Evolutionary conservation across 148 eudicot species (phyloP), one percentile per base, ranked within the genome.

Genomic region (Heliosperma pusillum): DNA sequence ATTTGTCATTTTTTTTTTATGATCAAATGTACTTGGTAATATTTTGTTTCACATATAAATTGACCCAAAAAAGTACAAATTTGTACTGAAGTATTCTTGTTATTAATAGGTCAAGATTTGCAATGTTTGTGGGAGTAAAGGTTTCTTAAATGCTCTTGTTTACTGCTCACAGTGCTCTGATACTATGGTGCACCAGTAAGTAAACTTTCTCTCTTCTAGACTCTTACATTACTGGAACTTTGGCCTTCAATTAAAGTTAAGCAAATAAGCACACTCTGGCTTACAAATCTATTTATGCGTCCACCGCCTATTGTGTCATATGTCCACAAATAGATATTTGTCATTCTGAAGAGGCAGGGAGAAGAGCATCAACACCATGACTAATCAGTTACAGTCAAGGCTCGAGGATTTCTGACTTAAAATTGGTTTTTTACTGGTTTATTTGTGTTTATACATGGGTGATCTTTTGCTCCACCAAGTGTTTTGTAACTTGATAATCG

Each of bases 181-280:
- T 47, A 65, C 50, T 50, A 29, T n/a, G 53, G 71, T 50, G 47
- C 77, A 74, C 70, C 77, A 27, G 77, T 74, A 65, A 74, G 77
- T 74, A 36, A 24, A 25, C 16, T 42, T 44, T 50, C 73, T 70
- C 6, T 26, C 52, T 40, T 59, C 20, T 26, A 33, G 24, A 61
- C 21, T 64, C 44, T 64, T 64, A 15, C 20, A 16, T 64, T 21
- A 20, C n/a, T 5, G 19, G 20, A 13, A 29, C 17, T 29, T 30
- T 11, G 8, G 30, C 50, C 15, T 57, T 72, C 57, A 0, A 50
- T 56, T 36, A 26, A 20, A 59, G 29, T 56, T 36, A 40, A 22
- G 24, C 19, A 59, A 56, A 19, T 40, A 0, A 58, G 27, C 65
- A n/a, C 19, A 47, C 11, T 25, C 27, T 5, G 15, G 76, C 57